Base-by-base conservation (phyloP, 1,284 basidiomycete genomes). In the Pseudozyma hubeiensis region DNA sequence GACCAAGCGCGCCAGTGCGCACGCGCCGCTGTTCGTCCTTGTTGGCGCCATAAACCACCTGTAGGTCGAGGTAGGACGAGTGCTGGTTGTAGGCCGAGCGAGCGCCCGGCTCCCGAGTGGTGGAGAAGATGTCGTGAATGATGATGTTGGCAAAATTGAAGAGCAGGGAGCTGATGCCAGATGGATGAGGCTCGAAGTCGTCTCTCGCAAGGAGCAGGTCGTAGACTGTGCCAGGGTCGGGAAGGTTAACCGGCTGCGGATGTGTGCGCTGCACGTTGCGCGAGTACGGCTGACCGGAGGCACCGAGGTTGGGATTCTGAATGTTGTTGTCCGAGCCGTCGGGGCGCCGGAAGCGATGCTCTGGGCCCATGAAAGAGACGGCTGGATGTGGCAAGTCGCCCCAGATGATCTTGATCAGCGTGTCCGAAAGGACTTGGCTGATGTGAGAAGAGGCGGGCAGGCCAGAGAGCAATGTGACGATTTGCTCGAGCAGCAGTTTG, bases 11-110 rank as follows among this genome's bases (percentile, higher is more conserved):
- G 19, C 55, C 41, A 16, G 57, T 58, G 10, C 73, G 68, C 43
- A 72, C 62, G 4, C 45, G 24, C 11, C 37, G 7, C 62, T 64
- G 63, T 50, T 68, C 66, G n/a, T 62, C 58, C 7, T 54, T 31
- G 35, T 67, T 64, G 45, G 64, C 61, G 30, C 73, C 68, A 70
- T 93, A 93, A 5, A 93, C 85, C 8, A 91, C 88, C 75, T 89
- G 90, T 33, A 93, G 84, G 77, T 93, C 92, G 31, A 94, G 87
- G 82, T 93, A 93, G 68, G 90, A 91, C 72, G 89, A 90, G 2
- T 89, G 86, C 57, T 89, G 85, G 80, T 93, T 93, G 77, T 89
- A 88, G 44, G 65, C 54, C 2, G 72, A 70, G 19, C 69, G 57
- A 0, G 48, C 53, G 10, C 33, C 50, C 9, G 54, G 61, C 43